phyloP scores from a whole-genome alignment of 345 rosid genomes.

The Acer saccharum region DNA sequence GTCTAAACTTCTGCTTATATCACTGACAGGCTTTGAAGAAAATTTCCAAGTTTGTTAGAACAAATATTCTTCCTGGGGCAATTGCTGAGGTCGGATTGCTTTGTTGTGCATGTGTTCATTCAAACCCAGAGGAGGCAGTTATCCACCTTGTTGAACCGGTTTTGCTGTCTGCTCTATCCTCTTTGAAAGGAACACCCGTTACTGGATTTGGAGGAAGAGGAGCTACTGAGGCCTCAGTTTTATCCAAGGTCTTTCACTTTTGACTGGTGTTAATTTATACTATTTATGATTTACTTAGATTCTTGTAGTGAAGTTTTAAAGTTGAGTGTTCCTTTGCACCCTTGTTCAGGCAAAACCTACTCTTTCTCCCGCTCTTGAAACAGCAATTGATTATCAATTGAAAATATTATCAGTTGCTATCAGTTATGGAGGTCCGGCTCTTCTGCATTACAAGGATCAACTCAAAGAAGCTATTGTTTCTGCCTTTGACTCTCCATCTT shows the following conservation, averaged over 20 bases:
- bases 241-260: slow-evolving; percentile 63
- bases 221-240: slow-evolving; percentile 42
- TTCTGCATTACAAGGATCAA: slow-evolving; percentile 73
- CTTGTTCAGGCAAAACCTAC: slow-evolving; percentile 63
- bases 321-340: slow-evolving; percentile 18
- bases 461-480: slow-evolving; percentile 72
- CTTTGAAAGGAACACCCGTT: slow-evolving; percentile 83
- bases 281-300: slow-evolving; percentile 19
- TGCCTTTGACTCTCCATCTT: slow-evolving; percentile 91
- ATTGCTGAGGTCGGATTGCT: slow-evolving; percentile 98
- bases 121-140: slow-evolving; percentile 94
- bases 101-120: slow-evolving; percentile 95
- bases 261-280: slow-evolving; percentile 24
- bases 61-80: slow-evolving; percentile 98
- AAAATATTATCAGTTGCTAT: slow-evolving; percentile 87
- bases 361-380: slow-evolving; percentile 94
- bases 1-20: slow-evolving; percentile 21
- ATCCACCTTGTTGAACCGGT: slow-evolving; percentile 84
- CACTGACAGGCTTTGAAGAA: slow-evolving; percentile 83
- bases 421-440: slow-evolving; percentile 84
- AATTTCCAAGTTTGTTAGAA: slow-evolving; percentile 88
- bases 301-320: slow-evolving; percentile 18
- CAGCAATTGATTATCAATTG: slow-evolving; percentile 90
- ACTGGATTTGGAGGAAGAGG: slow-evolving; percentile 93
- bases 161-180: slow-evolving; percentile 72